Evolutionary conservation across 768 basidiomycete species (phyloP), one percentile per base, ranked within the genome.

Genomic region (Boletus insuetus): DNA sequence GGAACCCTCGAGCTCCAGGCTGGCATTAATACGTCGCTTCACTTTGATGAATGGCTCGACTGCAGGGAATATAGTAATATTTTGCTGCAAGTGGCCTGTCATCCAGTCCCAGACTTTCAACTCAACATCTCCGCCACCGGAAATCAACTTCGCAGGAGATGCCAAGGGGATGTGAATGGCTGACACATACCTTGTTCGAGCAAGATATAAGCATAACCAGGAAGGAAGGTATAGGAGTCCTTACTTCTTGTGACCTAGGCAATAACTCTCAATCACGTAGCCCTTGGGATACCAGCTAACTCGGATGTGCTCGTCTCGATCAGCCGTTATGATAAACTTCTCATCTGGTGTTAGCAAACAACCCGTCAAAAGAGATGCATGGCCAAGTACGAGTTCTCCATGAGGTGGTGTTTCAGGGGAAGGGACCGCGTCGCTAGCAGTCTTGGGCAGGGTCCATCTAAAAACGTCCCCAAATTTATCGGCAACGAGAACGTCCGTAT

Each of bases 391-490:
- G 49, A 92, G 84, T 10, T 78, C 74, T 39, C 89, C 89, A 24
- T 79, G 75, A 0, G 87, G 86, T 0, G 82, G 81, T 59, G 87
- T 87, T 65, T 86, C 87, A 56, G 88, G 87, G 10, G 86, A 86
- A 1, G 61, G 77, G 56, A 64, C 72, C 58, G 69, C 74, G 44
- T 71, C 68, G 20, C 64, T 64, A 56, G 48, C 59, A 14, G 35
- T 37, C 35, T 13, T 16, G 48, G 16, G 38, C 35, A 24, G 37
- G 38, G 58, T 75, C 51, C 47, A 89, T 91, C 83, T 83, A 74
- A 94, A 96, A 39, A 96, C 81, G 66, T 98, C 96, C 0, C 96
- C 96, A 58, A 97, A 95, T 72, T 97, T 98, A 73, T 99, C 96
- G 3, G 92, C 84, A 13, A 91, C 83, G 3, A 98, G 69, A 55